Base-by-base conservation (phyloP, 139 green algal species). In the Marvania coccoides region DNA sequence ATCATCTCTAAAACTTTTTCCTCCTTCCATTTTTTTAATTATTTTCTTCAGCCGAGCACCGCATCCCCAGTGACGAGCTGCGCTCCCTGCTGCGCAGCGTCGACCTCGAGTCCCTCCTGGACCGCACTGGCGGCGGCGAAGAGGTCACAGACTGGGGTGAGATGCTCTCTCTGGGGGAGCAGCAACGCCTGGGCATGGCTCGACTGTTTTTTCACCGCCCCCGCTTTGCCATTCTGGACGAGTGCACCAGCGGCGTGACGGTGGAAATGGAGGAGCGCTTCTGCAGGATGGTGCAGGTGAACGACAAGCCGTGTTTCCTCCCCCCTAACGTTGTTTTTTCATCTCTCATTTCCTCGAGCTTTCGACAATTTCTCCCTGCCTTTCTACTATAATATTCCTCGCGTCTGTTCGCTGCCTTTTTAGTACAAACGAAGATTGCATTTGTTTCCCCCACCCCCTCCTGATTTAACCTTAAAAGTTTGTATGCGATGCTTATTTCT, bases 181-280 rank as follows among this genome's bases (percentile, higher is more conserved):
- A 91, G 75, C 84, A 91, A 72, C 75, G 84, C 58, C 71, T 91
- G 45, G 83, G 83, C 69, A 85, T 91, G 79, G 85, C 85, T 23
- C 72, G 85, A 15, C 74, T 91, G 26, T 89, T 91, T 63, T 91
- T 79, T 70, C 85, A 91, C 71, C 71, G 65, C 34, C 85, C 85
- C 8, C 65, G 67, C 15, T 90, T 90, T 68, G 85, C 85, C 53
- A 91, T 91, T 53, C 61, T 91, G 60, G 85, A 91, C 53, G 85
- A 91, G 69, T 91, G 85, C 75, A 91, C 85, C 36, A 81, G 61
- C 54, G 84, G 86, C 13, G 85, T 91, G 45, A 92, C 83, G 3
- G 71, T 81, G 26, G 80, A 90, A 71, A 92, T 92, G 85, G 85
- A 92, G 77, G 74, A 84, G 64, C 72, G 83, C 8, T 89, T 89